Evolutionary conservation across 2,329 filamentous ascomycete genomes (phyloP).

Genomic region (Ascochyta fabae): DNA sequence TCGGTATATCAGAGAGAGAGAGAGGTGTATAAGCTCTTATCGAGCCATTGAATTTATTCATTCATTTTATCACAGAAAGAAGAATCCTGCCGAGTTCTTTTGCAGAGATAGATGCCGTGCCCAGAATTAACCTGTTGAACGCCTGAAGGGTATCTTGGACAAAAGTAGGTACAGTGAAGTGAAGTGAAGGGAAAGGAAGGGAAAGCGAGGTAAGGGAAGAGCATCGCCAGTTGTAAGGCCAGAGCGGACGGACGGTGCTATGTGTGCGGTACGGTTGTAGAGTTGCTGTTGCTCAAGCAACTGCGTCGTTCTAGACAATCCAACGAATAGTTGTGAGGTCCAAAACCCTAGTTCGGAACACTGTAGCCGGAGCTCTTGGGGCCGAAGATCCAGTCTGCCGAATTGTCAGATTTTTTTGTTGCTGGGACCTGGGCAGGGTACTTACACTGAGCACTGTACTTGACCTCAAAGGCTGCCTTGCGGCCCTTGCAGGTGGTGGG

Average conservation of each 20-base stretch:
- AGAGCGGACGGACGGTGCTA: not conserved
- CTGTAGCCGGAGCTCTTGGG: conserved; percentile 4
- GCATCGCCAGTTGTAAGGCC: not conserved
- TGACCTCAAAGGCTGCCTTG: conserved; percentile 45
- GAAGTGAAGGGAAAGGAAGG: not conserved
- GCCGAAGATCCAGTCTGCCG: conserved; percentile 19
- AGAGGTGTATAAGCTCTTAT: too few species aligned
- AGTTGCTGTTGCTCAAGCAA: not conserved
- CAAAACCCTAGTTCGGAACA: not conserved
- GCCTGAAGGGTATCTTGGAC: conserved; percentile 10
- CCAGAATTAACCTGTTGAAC: not conserved
- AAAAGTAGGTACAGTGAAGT: conserved; percentile 16
- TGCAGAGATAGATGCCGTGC: too few species aligned
- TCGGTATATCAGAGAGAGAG: too few species aligned
- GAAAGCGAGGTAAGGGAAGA: not conserved
- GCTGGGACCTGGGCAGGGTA: not conserved
- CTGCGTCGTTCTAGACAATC: not conserved
- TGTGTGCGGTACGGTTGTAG: not conserved
- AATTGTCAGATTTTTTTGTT: not conserved
- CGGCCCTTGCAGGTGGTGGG: conserved; percentile 49
- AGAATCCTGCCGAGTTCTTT: too few species aligned
- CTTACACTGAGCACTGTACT: conserved; percentile 52
- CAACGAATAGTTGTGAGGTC: not conserved
- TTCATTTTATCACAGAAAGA: too few species aligned
- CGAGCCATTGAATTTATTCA: too few species aligned